Percentiles rank a stretch among this genome's conserved stretches.
Conservation (phyloP, 2,329 filamentous ascomycete species). For the Aspergillus piperis region DNA sequence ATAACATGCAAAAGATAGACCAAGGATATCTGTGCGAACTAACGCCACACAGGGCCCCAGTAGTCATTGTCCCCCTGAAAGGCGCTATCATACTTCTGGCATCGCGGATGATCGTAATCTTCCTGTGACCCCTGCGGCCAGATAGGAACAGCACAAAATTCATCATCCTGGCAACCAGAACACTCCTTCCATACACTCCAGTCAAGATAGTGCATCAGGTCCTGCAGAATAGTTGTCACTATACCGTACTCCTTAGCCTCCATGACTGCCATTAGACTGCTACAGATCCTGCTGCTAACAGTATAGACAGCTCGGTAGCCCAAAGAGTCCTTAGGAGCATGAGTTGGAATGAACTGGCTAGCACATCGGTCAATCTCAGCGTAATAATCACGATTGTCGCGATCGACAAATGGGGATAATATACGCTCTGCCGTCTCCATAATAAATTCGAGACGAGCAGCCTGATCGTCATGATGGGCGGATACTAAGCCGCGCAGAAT, state of each 20-base stretch:
- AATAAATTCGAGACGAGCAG: not conserved
- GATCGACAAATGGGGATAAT: not conserved
- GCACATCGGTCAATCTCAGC: not conserved
- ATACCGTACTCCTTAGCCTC: not conserved
- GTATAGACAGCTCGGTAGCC: not conserved
- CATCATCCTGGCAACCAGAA: not conserved
- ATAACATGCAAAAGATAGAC: too few relatives aligned
- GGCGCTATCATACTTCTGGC: not conserved
- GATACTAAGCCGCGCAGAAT: not conserved
- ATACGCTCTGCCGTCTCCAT: not conserved
- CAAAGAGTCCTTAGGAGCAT: not conserved
- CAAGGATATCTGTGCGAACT: not conserved
- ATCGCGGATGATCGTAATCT: not conserved
- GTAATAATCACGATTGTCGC: not conserved
- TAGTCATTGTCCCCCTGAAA: not conserved
- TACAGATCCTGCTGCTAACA: not conserved
- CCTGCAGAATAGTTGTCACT: not conserved
- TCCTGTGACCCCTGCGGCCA: not conserved
- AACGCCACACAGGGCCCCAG: not conserved
- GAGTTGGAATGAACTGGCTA: not conserved
- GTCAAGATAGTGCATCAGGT: not conserved
- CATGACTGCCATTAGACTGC: not conserved
- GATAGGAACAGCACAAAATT: not conserved
- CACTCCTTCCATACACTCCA: constrained; percentile 1
- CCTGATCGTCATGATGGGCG: not conserved